A percentile compares a stretch with the other conserved stretches of the same genome.
phyloP scores from a whole-genome alignment of 2,329 filamentous ascomycete species.

The Coniochaeta ligniaria region DNA sequence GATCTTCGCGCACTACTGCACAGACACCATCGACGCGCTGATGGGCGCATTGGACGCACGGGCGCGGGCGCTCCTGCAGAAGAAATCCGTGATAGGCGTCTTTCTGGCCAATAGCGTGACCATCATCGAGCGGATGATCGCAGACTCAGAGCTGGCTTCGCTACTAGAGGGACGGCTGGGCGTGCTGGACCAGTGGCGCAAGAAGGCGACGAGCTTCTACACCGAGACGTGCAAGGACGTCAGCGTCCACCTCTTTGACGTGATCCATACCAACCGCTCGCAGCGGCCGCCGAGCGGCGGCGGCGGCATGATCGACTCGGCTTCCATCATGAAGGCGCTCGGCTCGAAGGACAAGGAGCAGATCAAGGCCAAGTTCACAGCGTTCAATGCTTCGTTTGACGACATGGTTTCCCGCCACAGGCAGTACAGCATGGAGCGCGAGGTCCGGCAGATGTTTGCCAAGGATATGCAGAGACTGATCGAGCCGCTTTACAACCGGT shows the following conservation, averaged over 20 bases:
- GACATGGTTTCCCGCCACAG: slow-evolving; percentile 81
- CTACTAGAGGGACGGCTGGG: slow-evolving; percentile 62
- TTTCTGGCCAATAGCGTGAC: slow-evolving; percentile 86
- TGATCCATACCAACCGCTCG: slow-evolving; percentile 78
- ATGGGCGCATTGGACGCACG: slow-evolving; percentile 70
- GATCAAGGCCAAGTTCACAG: slow-evolving; percentile 92
- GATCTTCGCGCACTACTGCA: slow-evolving; percentile 83
- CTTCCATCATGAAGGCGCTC: slow-evolving; percentile 74
- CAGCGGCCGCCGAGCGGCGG: slow-evolving; percentile 66
- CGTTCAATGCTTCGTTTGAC: slow-evolving; percentile 87
- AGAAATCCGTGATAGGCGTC: slow-evolving; percentile 73
- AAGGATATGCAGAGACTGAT: slow-evolving; percentile 86
- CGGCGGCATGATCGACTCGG: slow-evolving; percentile 65
- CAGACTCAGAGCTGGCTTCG: slow-evolving; percentile 67
- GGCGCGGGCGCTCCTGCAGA: slow-evolving; percentile 64
- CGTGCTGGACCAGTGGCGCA: slow-evolving; percentile 76
- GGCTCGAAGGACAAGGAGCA: slow-evolving; percentile 89
- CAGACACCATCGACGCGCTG: slow-evolving; percentile 79
- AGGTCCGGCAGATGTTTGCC: slow-evolving; percentile 73
- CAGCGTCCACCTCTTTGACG: slow-evolving; percentile 77
- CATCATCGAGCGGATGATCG: slow-evolving; percentile 78
- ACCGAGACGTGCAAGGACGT: slow-evolving; percentile 84
- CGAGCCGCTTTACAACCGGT: slow-evolving; percentile 87
- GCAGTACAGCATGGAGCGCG: slow-evolving; percentile 78
- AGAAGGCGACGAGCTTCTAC: slow-evolving; percentile 76